A percentile compares a stretch with the other conserved stretches of the same genome.
These are phyloP conservation scores for Monosporascus sp. DNA, from an alignment of 2,329 filamentous ascomycete species.

Conservation along the genomic window DNA sequence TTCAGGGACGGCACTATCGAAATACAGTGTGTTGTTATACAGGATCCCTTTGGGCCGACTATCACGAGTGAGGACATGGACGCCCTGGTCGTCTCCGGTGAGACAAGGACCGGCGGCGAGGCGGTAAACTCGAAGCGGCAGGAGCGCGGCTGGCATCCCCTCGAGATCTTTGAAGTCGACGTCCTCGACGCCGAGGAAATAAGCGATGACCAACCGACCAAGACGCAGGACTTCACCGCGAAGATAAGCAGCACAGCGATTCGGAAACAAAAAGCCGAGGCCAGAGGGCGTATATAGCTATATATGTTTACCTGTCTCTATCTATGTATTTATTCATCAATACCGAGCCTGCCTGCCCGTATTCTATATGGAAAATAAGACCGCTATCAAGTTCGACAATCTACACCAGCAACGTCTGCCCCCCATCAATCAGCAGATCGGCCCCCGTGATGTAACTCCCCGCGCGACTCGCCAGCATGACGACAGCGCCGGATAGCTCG, in stretches of 20 bases:
- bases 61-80: conserved; percentile 75
- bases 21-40: conserved; percentile 78
- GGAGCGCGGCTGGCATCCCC: conserved; percentile 67
- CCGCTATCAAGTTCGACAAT: no score
- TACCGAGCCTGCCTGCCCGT: neutral
- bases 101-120: conserved; percentile 77
- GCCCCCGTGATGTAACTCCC: conserved; percentile 65
- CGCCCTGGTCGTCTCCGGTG: conserved; percentile 78
- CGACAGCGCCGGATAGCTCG: conserved; percentile 58
- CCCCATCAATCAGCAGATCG: conserved; percentile 62
- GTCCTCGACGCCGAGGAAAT: conserved; percentile 68
- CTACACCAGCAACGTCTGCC: conserved; percentile 30
- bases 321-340: neutral
- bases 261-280: conserved; percentile 39
- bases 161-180: conserved; percentile 85
- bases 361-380: no score
- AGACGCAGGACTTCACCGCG: conserved; percentile 60
- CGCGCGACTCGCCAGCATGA: conserved; percentile 55
- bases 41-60: conserved; percentile 85
- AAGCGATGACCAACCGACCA: conserved; percentile 32
- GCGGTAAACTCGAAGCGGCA: conserved; percentile 80
- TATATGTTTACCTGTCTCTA: neutral
- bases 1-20: conserved; percentile 57
- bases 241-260: conserved; percentile 95
- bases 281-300: conserved; percentile 7